Evolutionary conservation across 2,329 filamentous ascomycete species (phyloP), one percentile per base, ranked within the genome.

Genomic region (Paecilomyces sp.): DNA sequence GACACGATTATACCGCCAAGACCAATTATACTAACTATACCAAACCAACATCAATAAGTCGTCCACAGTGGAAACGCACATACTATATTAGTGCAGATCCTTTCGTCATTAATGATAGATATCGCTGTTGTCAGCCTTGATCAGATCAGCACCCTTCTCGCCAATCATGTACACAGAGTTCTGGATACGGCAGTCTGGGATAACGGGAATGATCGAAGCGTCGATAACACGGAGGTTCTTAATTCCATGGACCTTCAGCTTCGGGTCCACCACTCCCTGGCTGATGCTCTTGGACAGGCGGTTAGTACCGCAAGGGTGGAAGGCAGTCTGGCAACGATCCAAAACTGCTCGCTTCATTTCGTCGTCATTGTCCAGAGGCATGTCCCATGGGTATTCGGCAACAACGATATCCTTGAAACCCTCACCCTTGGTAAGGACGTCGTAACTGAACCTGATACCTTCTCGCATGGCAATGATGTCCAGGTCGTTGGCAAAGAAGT

Each of bases 131-230:
- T 72, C 72, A 8, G 72, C 68, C 67, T 80, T 80, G 68, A 82
- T 81, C 57, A 77, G 66, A 67, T 82, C 79, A 28, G 79, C 79
- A 61, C 11, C 76, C 74, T 82, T 86, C 67, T 87, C 84, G 3
- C 75, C 84, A 59, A 85, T 67, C 79, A 83, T 83, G 64, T 87
- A 87, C 1, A 86, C 83, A 1, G 81, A 78, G 60, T 84, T 85
- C 68, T 86, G 83, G 55, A 85, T 85, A 1, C 83, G 79, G 74
- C 83, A 76, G 77, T 83, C 60, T 68, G 83, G 69, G 78, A 83
- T 68, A 9, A 85, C 76, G 0, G 83, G 83, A 12, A 85, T 80
- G 24, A 84, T 70, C 0, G 80, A 83, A 0, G 83, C 83, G 66
- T 86, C 83, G 34, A 81, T 79, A 11, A 86, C 77, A 8, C 83